These are phyloP conservation scores for Colletotrichum shisoi DNA, from an alignment of 2,329 filamentous ascomycete genomes.

Conservation along the genomic window DNA sequence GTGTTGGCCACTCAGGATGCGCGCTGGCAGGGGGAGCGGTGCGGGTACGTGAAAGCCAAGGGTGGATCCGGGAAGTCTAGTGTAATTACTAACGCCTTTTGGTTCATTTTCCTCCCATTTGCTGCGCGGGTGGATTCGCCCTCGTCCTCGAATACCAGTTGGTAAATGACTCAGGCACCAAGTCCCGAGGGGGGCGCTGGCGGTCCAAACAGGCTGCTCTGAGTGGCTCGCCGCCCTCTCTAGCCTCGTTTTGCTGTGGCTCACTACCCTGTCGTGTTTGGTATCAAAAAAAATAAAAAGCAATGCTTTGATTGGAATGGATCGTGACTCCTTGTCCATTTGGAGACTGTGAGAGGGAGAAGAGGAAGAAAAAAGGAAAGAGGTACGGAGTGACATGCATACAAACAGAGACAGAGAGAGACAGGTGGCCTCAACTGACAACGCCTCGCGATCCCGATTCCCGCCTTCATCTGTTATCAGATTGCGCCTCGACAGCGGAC, in stretches of 20 bases:
- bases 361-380: not conserved
- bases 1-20: conserved; percentile 3
- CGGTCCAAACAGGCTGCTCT: conserved; percentile 11
- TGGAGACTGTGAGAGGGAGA: not conserved
- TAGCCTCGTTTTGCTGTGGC: conserved; percentile 35
- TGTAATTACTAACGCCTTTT: conserved; percentile 37
- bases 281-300: conserved; percentile 18
- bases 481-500: conserved; percentile 14
- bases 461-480: conserved; percentile 15
- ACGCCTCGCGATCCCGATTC: conserved; percentile 1
- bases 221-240: conserved; percentile 32
- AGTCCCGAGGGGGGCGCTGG: conserved; percentile 12
- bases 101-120: conserved; percentile 16
- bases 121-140: not conserved
- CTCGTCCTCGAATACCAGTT: not conserved
- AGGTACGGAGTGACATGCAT: not conserved
- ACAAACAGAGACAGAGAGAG: not conserved
- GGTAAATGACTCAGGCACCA: conserved; percentile 37
- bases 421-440: conserved; percentile 13
- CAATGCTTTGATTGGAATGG: conserved; percentile 27
- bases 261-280: conserved; percentile 27
- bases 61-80: conserved; percentile 39
- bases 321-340: conserved; percentile 17
- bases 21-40: not conserved
- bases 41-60: conserved; percentile 16